A percentile compares a stretch with the other conserved stretches of the same genome.
Evolutionary conservation across 2,329 filamentous ascomycete species (phyloP).

Genomic region (Fonsecaea erecta): DNA sequence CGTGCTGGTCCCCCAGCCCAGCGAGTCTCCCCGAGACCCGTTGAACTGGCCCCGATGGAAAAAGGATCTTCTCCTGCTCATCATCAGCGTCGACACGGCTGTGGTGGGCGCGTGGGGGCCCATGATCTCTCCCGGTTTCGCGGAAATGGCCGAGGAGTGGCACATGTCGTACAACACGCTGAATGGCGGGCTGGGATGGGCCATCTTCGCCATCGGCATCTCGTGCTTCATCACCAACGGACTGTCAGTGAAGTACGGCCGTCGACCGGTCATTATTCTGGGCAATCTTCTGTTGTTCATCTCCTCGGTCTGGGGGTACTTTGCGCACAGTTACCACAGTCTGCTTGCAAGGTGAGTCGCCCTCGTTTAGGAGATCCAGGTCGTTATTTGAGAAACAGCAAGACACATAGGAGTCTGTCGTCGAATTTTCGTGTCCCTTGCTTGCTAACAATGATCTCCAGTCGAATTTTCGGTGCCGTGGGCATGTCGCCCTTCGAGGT

Average conservation of each 20-base stretch:
- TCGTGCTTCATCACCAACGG: conserved; percentile 37
- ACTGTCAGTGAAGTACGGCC: conserved; percentile 33
- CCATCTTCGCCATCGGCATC: conserved; percentile 42
- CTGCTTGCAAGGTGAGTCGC: conserved; percentile 25
- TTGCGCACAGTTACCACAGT: conserved; percentile 34
- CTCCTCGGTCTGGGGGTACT: conserved; percentile 35
- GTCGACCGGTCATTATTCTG: conserved; percentile 33
- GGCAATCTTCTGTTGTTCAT: conserved; percentile 33
- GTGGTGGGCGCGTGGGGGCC: conserved; percentile 44
- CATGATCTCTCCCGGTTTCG: conserved; percentile 47
- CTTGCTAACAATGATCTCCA: neutral
- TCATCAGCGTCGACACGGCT: conserved; percentile 46
- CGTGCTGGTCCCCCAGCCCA: conserved; percentile 40
- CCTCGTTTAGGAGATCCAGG: neutral
- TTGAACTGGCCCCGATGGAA: conserved; percentile 43
- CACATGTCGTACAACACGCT: conserved; percentile 43
- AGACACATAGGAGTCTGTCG: neutral
- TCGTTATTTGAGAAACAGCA: neutral
- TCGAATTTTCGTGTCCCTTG: neutral
- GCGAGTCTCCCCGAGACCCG: conserved; percentile 42
- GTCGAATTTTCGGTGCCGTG: conserved; percentile 34
- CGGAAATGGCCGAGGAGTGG: conserved; percentile 41
- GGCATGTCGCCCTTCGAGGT: conserved; percentile 37
- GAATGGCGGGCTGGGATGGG: conserved; percentile 44
- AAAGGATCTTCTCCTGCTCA: conserved; percentile 48